phyloP scores from a whole-genome alignment of 495 filamentous ascomycete genomes.

The Aspergillus carlsbadensis region DNA sequence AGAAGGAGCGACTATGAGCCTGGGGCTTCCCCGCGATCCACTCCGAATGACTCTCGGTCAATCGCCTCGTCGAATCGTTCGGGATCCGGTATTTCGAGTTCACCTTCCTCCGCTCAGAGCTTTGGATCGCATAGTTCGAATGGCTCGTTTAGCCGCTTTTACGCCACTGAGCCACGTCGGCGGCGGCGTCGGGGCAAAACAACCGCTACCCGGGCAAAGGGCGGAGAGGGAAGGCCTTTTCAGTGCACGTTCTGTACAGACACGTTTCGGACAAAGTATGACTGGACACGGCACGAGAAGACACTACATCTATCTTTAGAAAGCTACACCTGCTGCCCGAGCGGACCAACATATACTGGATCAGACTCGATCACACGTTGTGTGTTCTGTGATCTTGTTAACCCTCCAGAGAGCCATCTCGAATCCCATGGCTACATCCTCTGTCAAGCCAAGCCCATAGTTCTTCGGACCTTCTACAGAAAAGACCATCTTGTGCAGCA shows the following conservation, averaged over 20 bases:
- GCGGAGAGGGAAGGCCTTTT: constrained; percentile 31
- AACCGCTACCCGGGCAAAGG: background rate
- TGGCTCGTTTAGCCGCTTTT: constrained; percentile 50
- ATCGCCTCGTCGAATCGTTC: constrained; percentile 30
- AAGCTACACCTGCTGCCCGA: constrained; percentile 68
- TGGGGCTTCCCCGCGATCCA: background rate
- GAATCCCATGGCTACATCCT: constrained; percentile 57
- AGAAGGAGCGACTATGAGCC: background rate
- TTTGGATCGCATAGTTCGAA: constrained; percentile 51
- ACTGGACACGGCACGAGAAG: constrained; percentile 81
- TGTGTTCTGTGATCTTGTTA: constrained; percentile 18
- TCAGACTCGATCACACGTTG: constrained; percentile 5
- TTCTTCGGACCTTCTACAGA: constrained; percentile 69
- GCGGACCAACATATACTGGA: constrained; percentile 38
- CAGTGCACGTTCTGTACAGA: constrained; percentile 84
- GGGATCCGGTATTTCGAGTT: constrained; percentile 39
- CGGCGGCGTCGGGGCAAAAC: background rate
- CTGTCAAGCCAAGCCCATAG: constrained; percentile 56
- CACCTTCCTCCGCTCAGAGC: constrained; percentile 41
- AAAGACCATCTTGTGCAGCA: constrained; percentile 82
- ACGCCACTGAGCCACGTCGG: constrained; percentile 4
- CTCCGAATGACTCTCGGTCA: constrained; percentile 1
- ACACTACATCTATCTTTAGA: constrained; percentile 71
- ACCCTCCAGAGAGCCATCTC: constrained; percentile 22
- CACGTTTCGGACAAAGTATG: constrained; percentile 73